Evolutionary conservation across 2,329 filamentous ascomycete genomes (phyloP), one percentile per base, ranked within the genome.

Genomic region (Lojkania enalia): DNA sequence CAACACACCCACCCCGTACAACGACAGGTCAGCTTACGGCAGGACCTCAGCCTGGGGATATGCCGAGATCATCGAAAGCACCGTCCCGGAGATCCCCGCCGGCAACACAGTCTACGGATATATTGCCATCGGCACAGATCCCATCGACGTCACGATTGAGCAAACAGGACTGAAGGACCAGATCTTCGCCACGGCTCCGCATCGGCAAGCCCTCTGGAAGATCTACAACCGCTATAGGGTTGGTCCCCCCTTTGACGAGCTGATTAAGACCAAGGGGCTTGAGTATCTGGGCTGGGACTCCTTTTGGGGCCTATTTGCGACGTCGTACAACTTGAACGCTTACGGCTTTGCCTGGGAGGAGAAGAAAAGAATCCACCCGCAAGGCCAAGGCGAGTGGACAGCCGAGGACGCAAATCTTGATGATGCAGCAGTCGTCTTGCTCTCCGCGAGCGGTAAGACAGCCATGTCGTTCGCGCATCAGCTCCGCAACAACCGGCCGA

Each of bases 1-100:
- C 0, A 52, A 54, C 14, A 64, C 67, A 27, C 74, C 74, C 0
- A 33, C 54, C 1, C 59, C 62, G 1, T 70, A 66, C 57, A 68
- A 71, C 51, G 65, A 77, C 52, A 21, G 39, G 3, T 33, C 57
- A 2, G 53, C 56, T n/a, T 78, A 74, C 63, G 75, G 74, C 3
- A 73, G 76, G 46, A 72, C 74, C 11, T 71, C 73, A 30, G 72
- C 69, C n/a, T 79, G 76, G 75, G 77, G 77, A 0, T 76, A 73
- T 42, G 75, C 68, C 5, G 58, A 66, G 18, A 68, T 77, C 3
- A 33, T 73, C 4, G 71, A 74, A 3, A 74, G 67, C n/a, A 76
- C 63, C 0, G 58, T 73, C 4, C 38, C 61, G 2, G 57, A 49
- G 4, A 54, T 77, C 1, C 35, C 58, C 1, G 35, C 45, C 2